Conservation (phyloP, 306 rosid species). For the Prunus armeniaca region DNA sequence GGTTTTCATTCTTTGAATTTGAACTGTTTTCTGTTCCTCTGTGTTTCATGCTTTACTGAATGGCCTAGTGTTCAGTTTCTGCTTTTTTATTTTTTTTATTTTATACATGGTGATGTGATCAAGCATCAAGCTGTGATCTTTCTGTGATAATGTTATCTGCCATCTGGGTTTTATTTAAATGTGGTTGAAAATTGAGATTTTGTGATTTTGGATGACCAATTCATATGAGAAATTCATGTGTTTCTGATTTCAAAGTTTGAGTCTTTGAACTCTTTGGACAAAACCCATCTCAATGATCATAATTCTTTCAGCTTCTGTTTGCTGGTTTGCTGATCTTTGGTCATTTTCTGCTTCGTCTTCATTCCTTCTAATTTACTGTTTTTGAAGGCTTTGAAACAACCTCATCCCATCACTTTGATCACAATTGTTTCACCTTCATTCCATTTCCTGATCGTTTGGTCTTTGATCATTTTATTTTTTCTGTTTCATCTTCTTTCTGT, state of each 20-base stretch:
- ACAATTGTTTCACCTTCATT: background rate
- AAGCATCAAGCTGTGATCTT: background rate
- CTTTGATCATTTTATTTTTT: background rate
- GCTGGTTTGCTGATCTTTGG: background rate
- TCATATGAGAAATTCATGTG: background rate
- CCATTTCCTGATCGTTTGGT: background rate
- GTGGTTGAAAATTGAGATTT: background rate
- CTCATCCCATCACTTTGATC: background rate
- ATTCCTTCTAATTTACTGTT: background rate
- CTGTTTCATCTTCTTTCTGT: too few species aligned
- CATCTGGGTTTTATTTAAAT: conserved; percentile 8
- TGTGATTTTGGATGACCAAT: background rate
- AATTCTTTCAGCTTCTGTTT: background rate
- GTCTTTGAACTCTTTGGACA: background rate
- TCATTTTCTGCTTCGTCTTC: too few species aligned
- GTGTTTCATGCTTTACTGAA: background rate
- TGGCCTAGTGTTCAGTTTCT: background rate
- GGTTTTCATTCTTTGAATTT: background rate
- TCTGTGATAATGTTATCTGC: background rate
- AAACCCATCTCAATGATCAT: background rate
- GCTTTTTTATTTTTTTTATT: background rate
- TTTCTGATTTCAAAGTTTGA: conserved; percentile 4
- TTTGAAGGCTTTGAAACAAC: background rate
- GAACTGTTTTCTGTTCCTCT: background rate
- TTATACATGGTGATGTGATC: background rate